Evolutionary conservation across 192 early-diverging fungal genomes (phyloP).

Genomic region (Podila horticola): DNA sequence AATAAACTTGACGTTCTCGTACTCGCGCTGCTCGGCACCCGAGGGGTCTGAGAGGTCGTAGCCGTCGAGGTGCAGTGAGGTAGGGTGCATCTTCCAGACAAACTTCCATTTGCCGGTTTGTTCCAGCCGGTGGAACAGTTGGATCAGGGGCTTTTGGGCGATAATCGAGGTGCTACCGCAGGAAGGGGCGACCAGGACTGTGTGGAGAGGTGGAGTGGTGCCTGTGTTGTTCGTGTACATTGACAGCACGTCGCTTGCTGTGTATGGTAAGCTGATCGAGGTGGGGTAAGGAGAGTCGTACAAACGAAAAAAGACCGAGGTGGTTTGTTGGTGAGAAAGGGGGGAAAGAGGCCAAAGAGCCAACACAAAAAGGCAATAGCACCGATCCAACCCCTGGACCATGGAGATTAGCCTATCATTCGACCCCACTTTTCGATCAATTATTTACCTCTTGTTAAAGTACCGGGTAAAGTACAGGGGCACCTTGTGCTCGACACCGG

Average conservation of each 20-base stretch:
- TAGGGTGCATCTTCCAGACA: slow-evolving; percentile 55
- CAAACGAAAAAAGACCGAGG: too few species aligned
- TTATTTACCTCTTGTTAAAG: slow-evolving; percentile 37
- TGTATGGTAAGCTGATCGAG: slow-evolving; percentile 41
- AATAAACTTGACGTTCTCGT: slow-evolving; percentile 44
- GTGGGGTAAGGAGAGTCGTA: too few species aligned
- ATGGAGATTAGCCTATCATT: neutral
- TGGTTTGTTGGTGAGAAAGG: too few species aligned
- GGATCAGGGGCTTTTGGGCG: slow-evolving; percentile 40
- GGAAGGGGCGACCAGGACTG: slow-evolving; percentile 43
- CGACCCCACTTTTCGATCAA: neutral
- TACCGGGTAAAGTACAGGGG: slow-evolving; percentile 53
- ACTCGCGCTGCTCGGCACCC: slow-evolving; percentile 28
- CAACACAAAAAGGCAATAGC: too few species aligned
- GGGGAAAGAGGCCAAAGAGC: too few species aligned
- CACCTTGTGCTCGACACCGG: slow-evolving; percentile 49
- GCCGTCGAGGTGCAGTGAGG: slow-evolving; percentile 28
- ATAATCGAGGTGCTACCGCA: slow-evolving; percentile 48
- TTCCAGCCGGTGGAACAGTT: slow-evolving; percentile 45
- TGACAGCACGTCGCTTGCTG: slow-evolving; percentile 22
- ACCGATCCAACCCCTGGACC: too few species aligned
- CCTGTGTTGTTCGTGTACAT: slow-evolving; percentile 6
- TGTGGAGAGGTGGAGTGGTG: neutral
- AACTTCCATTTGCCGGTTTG: slow-evolving; percentile 45
- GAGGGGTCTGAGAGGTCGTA: slow-evolving; percentile 24